Conservation (phyloP, 2,329 filamentous ascomycete genomes). For the Fusarium lyarnte region DNA sequence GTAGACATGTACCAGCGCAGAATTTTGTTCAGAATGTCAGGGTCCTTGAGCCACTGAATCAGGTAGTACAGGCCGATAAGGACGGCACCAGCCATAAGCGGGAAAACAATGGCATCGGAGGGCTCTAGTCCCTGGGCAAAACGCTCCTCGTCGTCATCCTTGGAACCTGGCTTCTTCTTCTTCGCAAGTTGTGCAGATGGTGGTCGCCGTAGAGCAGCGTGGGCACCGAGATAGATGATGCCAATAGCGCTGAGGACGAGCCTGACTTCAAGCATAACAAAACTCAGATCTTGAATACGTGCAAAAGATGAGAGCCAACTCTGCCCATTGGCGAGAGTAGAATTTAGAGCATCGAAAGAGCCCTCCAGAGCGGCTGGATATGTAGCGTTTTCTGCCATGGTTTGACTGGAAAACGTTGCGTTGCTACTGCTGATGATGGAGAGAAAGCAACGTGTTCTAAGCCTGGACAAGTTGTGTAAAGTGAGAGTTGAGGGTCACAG, state of each 20-base stretch:
- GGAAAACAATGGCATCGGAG: conserved; percentile 86
- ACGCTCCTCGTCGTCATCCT: conserved; percentile 61
- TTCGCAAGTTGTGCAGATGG: conserved; percentile 76
- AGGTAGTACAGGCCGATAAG: conserved; percentile 84
- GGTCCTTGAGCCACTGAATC: conserved; percentile 88
- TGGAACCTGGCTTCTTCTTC: conserved; percentile 54
- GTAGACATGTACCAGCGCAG: conserved; percentile 84
- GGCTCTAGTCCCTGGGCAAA: conserved; percentile 64
- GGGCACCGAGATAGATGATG: conserved; percentile 85
- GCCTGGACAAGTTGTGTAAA: neutral
- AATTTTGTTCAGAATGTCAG: conserved; percentile 82
- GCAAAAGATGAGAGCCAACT: conserved; percentile 41
- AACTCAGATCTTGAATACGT: conserved; percentile 50
- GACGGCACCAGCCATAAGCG: conserved; percentile 76
- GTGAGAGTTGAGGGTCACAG: neutral
- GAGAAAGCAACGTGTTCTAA: conserved; percentile 38
- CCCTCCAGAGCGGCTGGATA: conserved; percentile 14
- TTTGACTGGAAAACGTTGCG: neutral
- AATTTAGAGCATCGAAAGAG: conserved; percentile 45
- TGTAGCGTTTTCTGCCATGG: conserved; percentile 42
- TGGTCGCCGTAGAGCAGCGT: conserved; percentile 85
- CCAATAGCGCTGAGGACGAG: conserved; percentile 74
- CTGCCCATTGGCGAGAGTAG: conserved; percentile 40
- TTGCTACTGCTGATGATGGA: neutral
- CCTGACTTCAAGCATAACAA: conserved; percentile 58